Base-by-base conservation (phyloP, 2,329 filamentous ascomycete species). In the Fusarium transvaalense region DNA sequence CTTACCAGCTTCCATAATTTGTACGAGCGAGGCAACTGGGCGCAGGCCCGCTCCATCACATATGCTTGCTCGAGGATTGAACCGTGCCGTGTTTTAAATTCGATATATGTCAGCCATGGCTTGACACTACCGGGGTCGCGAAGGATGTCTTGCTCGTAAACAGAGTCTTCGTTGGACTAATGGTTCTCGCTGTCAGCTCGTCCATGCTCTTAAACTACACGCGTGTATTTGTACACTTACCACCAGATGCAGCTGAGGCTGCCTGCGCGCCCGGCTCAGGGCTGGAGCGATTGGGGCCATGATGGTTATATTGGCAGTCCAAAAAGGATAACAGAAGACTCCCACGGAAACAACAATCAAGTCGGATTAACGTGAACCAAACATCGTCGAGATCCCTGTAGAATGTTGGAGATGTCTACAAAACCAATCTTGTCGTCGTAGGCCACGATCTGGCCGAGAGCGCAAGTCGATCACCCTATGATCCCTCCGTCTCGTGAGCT, bases 111-210 rank as follows among this genome's bases (percentile, higher is more conserved):
- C 61, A 99, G 87, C 96, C 96, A 99, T 75, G 96, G 94, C 81
- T 95, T 97, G 71, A 95, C 89, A 78, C 90, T 96, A 75, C 91
- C 91, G 10, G 90, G 88, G 75, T 97, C 93, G 73, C 94, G 92
- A 69, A 96, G 84, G 64, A 98, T 89, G 79, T 99, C 96, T 81
- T 97, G 94, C 82, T 99, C 97, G 84, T 98, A 99, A 64, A 97
- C 88, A 56, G 92, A 91, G 82, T 99, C 96, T 82, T 97, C 93
- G 77, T 94, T 92, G 74, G 89, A 86, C 88, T 95, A 27, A 13
- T 38, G 6, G 69, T 3, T 73, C 71, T 74, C 74, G 37, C 39
- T 32, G 71, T 77, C 64, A 82, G 74, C 69, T 29, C 34, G 5
- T 19, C 19, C 15, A n/a, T 21, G 2, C 10, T 45, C n/a, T n/a